These are phyloP conservation scores for Gillenia trifoliata DNA, from an alignment of 306 rosid species.

Conservation along the genomic window DNA sequence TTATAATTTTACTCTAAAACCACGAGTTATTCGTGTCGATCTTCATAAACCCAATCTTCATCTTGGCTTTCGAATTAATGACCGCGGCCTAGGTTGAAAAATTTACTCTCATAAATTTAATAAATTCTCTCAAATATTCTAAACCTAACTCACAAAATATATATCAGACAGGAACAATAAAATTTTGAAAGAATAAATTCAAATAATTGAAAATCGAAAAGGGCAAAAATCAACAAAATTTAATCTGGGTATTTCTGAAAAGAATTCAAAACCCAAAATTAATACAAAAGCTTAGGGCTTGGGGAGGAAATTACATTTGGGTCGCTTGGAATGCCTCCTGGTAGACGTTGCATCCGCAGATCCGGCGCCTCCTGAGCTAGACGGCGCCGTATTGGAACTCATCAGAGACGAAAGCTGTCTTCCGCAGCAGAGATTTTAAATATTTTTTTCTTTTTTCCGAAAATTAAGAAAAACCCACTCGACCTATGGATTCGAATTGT, in stretches of 20 bases:
- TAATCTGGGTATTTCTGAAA: slow-evolving; percentile 1
- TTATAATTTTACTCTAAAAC: not conserved
- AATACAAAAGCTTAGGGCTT: not conserved
- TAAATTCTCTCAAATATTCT: not conserved
- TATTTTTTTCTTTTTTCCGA: not conserved
- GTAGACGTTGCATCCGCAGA: slow-evolving; percentile 68
- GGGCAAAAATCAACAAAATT: not conserved
- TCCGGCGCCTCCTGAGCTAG: slow-evolving; percentile 71
- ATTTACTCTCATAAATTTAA: not conserved
- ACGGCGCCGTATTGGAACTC: slow-evolving; percentile 60
- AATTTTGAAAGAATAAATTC: not conserved
- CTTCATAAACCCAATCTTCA: not conserved
- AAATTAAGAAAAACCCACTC: not conserved
- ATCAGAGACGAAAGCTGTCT: slow-evolving; percentile 23
- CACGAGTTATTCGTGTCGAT: not conserved
- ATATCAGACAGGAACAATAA: not conserved
- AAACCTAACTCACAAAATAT: not conserved
- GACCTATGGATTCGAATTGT: not conserved
- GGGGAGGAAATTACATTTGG: slow-evolving; percentile 58
- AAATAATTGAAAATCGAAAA: not conserved
- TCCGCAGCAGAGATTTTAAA: not conserved
- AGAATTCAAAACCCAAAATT: slow-evolving; percentile 14
- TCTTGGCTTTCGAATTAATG: not conserved
- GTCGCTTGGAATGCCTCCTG: slow-evolving; percentile 77
- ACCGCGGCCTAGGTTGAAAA: not conserved